These are phyloP conservation scores for Ambrosiella beaveri DNA, from an alignment of 2,329 filamentous ascomycete species.

Conservation along the genomic window DNA sequence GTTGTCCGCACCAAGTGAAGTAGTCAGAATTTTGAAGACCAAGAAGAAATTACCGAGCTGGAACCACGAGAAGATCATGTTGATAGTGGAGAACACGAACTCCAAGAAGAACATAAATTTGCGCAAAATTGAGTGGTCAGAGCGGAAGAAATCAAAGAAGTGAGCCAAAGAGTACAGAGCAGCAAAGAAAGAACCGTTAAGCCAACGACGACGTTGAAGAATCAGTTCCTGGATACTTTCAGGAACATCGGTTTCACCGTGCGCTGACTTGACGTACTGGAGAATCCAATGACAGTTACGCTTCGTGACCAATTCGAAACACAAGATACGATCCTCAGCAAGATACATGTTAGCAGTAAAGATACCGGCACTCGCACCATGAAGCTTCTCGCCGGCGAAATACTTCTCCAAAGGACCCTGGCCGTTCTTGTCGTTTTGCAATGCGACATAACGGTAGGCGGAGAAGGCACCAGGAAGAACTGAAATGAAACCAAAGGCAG, in stretches of 20 bases:
- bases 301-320: slow-evolving; percentile 93
- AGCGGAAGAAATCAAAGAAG: slow-evolving; percentile 91
- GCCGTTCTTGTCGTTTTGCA: slow-evolving; percentile 93
- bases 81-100: slow-evolving; percentile 84
- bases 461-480: slow-evolving; percentile 95
- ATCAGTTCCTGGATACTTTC: slow-evolving; percentile 90
- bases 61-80: slow-evolving; percentile 98
- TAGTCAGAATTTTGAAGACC: slow-evolving; percentile 91
- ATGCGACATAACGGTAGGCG: slow-evolving; percentile 84
- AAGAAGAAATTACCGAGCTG: slow-evolving; percentile 97
- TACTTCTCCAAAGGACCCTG: slow-evolving; percentile 90
- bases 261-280: slow-evolving; percentile 96
- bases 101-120: slow-evolving; percentile 86
- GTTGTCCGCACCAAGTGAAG: slow-evolving; percentile 51
- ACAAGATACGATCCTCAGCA: slow-evolving; percentile 76
- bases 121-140: slow-evolving; percentile 70
- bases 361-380: slow-evolving; percentile 78
- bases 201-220: slow-evolving; percentile 85
- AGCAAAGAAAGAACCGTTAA: slow-evolving; percentile 97
- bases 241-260: slow-evolving; percentile 91
- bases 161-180: slow-evolving; percentile 89
- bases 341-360: slow-evolving; percentile 97
- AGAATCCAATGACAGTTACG: slow-evolving; percentile 94
- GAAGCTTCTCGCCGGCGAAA: slow-evolving; percentile 91
- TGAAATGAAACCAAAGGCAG: slow-evolving; percentile 92